These are phyloP conservation scores for Closterium sp. DNA, from an alignment of 139 green algal species.

Conservation along the genomic window DNA sequence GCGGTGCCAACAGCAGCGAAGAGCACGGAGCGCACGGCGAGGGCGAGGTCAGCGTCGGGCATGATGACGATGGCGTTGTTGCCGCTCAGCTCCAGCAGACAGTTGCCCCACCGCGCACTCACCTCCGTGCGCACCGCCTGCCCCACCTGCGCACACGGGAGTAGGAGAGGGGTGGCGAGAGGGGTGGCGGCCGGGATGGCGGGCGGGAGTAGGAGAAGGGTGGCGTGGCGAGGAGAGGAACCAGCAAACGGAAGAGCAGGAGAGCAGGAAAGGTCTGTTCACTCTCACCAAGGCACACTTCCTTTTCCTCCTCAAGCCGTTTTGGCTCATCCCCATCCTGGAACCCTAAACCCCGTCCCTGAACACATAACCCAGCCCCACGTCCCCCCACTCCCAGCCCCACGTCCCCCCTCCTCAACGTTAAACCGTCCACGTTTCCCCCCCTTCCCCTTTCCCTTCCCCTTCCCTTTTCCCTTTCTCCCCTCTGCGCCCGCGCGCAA, in stretches of 20 bases:
- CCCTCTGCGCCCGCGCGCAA: neutral
- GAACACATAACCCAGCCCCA: neutral
- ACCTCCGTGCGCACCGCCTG: slow-evolving; percentile 24
- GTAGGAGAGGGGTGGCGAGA: neutral
- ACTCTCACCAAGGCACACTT: no score
- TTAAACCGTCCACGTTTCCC: no score
- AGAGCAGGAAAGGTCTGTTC: no score
- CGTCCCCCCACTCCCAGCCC: no score
- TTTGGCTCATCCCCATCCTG: no score
- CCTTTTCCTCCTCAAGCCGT: no score
- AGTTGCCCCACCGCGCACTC: slow-evolving; percentile 18
- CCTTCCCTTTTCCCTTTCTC: neutral
- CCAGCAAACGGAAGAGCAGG: neutral
- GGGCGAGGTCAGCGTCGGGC: slow-evolving; percentile 35
- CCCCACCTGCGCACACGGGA: slow-evolving; percentile 7
- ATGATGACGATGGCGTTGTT: slow-evolving; percentile 54
- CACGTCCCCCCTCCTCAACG: neutral
- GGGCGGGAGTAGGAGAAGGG: no score
- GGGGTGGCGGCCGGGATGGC: no score
- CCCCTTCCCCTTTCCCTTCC: neutral
- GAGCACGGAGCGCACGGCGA: slow-evolving; percentile 39
- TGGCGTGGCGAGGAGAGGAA: neutral
- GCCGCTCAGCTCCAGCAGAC: slow-evolving; percentile 39
- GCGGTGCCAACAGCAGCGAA: slow-evolving; percentile 48
- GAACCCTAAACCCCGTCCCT: neutral